Evolutionary conservation across 2,329 filamentous ascomycete species (phyloP), one percentile per base, ranked within the genome.

Genomic region (Claviceps africana): DNA sequence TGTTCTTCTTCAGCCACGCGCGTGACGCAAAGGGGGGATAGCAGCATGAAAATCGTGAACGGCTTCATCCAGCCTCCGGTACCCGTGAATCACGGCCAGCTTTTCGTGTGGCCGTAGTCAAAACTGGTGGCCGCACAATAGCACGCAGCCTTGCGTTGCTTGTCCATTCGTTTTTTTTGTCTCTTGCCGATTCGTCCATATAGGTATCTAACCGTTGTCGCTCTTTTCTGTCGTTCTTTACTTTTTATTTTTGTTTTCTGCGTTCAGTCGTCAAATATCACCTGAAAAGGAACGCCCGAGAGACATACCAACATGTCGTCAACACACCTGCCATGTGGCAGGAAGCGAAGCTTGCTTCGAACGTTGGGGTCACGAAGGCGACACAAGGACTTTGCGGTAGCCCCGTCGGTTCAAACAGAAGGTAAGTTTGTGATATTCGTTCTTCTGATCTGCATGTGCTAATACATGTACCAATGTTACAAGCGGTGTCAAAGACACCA

Each of bases 291-390:
- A 42, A 42, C 42, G 3, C 10, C 17, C 19, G 28, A 21, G 15
- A 19, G 28, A 21, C 30, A 35, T 19, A 15, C 51, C 40, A 40
- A 28, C 46, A 67, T 67, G 63, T 57, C 59, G 40, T 56, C 61
- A 21, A 47, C 56, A 19, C 57, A 56, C 4, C 48, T 60, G 19
- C 62, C 59, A 2, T 64, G 64, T 47, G 60, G 64, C n/a, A 65
- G 63, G 55, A 67, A 62, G 53, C 59, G 59, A 53, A 58, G 55
- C 47, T 58, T 66, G 30, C 55, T 65, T 47, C 59, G 55, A 39
- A 55, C 61, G 2, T 53, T 64, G 21, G 60, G 62, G 22, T 61
- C 63, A 35, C 61, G 57, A 11, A 57, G 59, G 31, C 58, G 58
- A n/a, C 58, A 58, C 46, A 64, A 56, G 47, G 45, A 53, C 22